phyloP scores from a whole-genome alignment of 805 yeast genomes.

The Ogataea saltuana region DNA sequence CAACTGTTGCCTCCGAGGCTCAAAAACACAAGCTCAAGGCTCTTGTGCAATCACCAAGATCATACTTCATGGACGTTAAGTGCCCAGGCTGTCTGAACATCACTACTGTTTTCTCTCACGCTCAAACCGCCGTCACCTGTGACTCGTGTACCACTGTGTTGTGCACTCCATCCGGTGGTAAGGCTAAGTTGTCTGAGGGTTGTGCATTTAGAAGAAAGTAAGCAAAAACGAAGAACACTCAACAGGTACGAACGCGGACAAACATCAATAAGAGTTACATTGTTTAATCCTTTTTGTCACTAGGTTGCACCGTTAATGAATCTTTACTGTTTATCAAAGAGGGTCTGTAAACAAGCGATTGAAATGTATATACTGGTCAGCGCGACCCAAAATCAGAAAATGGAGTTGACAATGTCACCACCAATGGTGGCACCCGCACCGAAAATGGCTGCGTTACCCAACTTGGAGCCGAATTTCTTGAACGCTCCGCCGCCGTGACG shows the following conservation, averaged over 20 bases:
- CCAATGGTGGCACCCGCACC: slow-evolving; percentile 99
- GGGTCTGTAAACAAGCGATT: background rate
- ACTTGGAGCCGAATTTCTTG: slow-evolving; percentile 75
- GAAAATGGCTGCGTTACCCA: slow-evolving; percentile 94
- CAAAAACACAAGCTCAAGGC: slow-evolving; percentile 96
- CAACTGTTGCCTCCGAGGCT: slow-evolving; percentile 95
- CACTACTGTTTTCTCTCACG: slow-evolving; percentile 99
- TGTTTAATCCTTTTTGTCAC: background rate
- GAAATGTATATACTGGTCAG: background rate
- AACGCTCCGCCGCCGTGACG: slow-evolving; percentile 32
- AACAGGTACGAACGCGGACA: slow-evolving; percentile 1
- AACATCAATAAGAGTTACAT: too few species aligned
- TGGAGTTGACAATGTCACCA: slow-evolving; percentile 76
- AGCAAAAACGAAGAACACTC: slow-evolving; percentile 27
- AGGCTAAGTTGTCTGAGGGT: slow-evolving; percentile 99
- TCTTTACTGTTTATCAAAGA: slow-evolving; percentile 8
- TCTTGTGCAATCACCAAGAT: slow-evolving; percentile 97
- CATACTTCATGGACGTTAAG: slow-evolving; percentile 99
- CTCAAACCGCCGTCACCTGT: slow-evolving; percentile 99
- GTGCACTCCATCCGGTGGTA: slow-evolving; percentile 99
- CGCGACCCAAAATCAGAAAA: slow-evolving; percentile 43
- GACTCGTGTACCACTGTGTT: slow-evolving; percentile 97
- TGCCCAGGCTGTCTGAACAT: slow-evolving; percentile 99
- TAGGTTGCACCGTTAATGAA: slow-evolving; percentile 6
- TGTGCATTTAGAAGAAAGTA: slow-evolving; percentile 99